phyloP scores from a whole-genome alignment of 345 rosid species.

The Mallotus nudiflorus region DNA sequence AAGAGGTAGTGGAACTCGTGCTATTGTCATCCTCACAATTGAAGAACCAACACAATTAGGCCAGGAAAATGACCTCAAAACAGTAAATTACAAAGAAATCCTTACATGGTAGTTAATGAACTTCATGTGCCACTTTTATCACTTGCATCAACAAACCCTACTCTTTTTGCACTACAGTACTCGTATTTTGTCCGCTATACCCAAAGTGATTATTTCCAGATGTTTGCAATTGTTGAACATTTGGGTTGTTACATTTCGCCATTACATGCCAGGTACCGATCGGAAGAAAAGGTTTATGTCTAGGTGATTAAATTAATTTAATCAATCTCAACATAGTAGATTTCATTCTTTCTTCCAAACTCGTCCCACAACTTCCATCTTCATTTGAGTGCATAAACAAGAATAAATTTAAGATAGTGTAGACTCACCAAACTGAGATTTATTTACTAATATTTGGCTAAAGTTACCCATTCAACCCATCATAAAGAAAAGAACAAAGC shows the following conservation, averaged over 20 bases:
- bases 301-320: too few relatives aligned
- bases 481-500: not conserved
- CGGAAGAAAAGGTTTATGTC: slow-evolving; percentile 47
- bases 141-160: slow-evolving; percentile 30
- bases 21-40: slow-evolving; percentile 29
- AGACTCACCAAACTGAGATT: not conserved
- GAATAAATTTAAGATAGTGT: not conserved
- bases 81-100: too few relatives aligned
- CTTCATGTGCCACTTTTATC: slow-evolving; percentile 70
- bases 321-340: slow-evolving; percentile 33
- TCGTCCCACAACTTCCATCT: slow-evolving; percentile 38
- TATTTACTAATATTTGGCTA: not conserved
- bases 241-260: slow-evolving; percentile 81
- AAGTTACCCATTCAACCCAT: not conserved
- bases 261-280: slow-evolving; percentile 67
- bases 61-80: too few relatives aligned
- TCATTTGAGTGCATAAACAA: slow-evolving; percentile 25
- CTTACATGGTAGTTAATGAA: too few relatives aligned
- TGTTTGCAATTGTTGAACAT: slow-evolving; percentile 81
- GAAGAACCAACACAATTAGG: slow-evolving; percentile 38
- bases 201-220: slow-evolving; percentile 67
- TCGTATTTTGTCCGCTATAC: slow-evolving; percentile 64
- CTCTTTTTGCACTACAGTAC: too few relatives aligned
- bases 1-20: slow-evolving; percentile 47
- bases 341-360: slow-evolving; percentile 35